phyloP scores from a whole-genome alignment of 352 stramenopile species.

The Phytophthora crassamura region DNA sequence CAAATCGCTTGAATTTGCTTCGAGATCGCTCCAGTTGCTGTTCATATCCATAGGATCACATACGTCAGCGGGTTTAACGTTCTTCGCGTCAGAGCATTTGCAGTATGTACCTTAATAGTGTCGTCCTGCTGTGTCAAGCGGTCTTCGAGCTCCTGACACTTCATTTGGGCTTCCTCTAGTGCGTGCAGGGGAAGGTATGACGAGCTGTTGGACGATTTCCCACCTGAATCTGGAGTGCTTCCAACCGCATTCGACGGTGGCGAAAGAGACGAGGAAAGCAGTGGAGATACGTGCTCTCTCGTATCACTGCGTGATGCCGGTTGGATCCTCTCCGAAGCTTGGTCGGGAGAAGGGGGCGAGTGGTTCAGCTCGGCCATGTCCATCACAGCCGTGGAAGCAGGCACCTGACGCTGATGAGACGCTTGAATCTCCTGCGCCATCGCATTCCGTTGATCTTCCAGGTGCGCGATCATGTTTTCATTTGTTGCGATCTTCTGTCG shows the following conservation, averaged over 20 bases:
- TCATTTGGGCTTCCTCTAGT: conserved; percentile 71
- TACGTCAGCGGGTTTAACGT: not conserved
- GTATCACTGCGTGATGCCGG: not conserved
- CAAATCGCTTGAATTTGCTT: conserved; percentile 89
- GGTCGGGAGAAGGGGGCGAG: conserved; percentile 31
- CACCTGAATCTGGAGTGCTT: conserved; percentile 37
- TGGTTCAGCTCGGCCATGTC: conserved; percentile 70
- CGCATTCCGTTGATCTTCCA: conserved; percentile 78
- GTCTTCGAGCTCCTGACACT: conserved; percentile 84
- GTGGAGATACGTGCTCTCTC: conserved; percentile 23
- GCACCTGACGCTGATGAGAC: conserved; percentile 55
- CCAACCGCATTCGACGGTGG: conserved; percentile 29
- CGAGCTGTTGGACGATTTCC: conserved; percentile 44
- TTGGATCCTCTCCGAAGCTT: conserved; percentile 16
- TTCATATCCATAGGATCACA: conserved; percentile 11
- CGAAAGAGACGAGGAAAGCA: conserved; percentile 24
- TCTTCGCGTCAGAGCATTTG: too few relatives aligned
- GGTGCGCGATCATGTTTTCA: conserved; percentile 60
- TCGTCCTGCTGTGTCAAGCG: conserved; percentile 72
- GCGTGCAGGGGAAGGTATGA: conserved; percentile 70
- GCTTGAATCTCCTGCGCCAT: conserved; percentile 80
- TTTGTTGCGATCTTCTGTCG: conserved; percentile 73
- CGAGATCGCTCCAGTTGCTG: conserved; percentile 85
- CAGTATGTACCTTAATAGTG: conserved; percentile 73
- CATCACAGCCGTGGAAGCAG: conserved; percentile 53